Evolutionary conservation across 1,284 basidiomycete genomes (phyloP).

Genomic region (Mrakiaceae sp.): DNA sequence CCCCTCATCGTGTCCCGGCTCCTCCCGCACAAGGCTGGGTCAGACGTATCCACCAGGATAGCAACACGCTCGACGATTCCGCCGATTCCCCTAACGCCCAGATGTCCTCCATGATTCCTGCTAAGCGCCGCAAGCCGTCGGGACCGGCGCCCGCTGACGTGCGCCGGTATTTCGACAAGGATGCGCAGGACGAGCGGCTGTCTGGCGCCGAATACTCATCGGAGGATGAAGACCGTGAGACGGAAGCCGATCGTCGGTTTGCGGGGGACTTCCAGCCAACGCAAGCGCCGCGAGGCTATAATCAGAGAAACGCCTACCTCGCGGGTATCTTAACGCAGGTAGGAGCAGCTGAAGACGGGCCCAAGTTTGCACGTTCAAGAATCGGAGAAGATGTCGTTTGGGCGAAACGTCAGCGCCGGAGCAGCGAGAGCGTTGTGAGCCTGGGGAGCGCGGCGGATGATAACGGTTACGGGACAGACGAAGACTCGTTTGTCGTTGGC

Average conservation of each 20-base stretch:
- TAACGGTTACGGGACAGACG: slow-evolving; percentile 7
- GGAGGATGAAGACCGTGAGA: not conserved
- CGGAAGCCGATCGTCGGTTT: slow-evolving; percentile 4
- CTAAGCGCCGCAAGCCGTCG: not conserved
- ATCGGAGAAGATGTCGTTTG: not conserved
- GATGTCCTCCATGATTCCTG: not conserved
- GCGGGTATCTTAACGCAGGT: slow-evolving; percentile 1
- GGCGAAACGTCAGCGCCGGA: not conserved
- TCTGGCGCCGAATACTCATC: slow-evolving; percentile 8
- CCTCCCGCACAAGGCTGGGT: not conserved
- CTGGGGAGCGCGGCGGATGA: slow-evolving; percentile 8
- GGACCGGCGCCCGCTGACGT: slow-evolving; percentile 7
- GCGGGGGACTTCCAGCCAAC: slow-evolving; percentile 15
- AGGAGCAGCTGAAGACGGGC: not conserved
- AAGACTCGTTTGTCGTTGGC: slow-evolving; percentile 9
- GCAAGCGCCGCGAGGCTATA: slow-evolving; percentile 13
- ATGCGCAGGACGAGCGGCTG: slow-evolving; percentile 8
- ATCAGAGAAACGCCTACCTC: slow-evolving; percentile 8
- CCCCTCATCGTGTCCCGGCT: not conserved
- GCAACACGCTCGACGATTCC: not conserved
- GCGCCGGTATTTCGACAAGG: slow-evolving; percentile 5
- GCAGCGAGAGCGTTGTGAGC: not conserved
- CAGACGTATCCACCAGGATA: too few species aligned
- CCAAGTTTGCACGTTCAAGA: not conserved
- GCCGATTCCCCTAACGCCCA: not conserved